phyloP scores from a whole-genome alignment of 495 filamentous ascomycete species.

The Parathielavia hyrcaniae region DNA sequence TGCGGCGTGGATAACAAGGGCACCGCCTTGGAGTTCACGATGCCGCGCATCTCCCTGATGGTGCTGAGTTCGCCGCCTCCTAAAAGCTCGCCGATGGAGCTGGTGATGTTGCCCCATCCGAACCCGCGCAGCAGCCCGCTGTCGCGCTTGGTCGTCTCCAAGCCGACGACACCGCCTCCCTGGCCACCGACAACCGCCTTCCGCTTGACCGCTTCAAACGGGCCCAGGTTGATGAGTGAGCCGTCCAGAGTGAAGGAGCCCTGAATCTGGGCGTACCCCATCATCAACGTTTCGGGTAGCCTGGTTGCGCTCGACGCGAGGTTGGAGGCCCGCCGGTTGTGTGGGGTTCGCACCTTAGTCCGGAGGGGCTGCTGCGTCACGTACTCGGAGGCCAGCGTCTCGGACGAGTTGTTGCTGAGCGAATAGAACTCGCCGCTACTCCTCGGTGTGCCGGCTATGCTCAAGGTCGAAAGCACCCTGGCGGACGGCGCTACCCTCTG shows the following conservation, averaged over 20 bases:
- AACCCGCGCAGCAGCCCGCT: constrained; percentile 77
- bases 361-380: constrained; percentile 54
- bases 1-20: constrained; percentile 93
- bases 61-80: constrained; percentile 82
- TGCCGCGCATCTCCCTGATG: constrained; percentile 87
- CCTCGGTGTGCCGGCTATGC: constrained; percentile 61
- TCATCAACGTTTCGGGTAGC: constrained; percentile 74
- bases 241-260: constrained; percentile 89
- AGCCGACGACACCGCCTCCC: constrained; percentile 72
- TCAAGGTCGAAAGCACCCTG: constrained; percentile 66
- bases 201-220: constrained; percentile 91
- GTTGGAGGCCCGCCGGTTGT: constrained; percentile 58
- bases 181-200: constrained; percentile 87
- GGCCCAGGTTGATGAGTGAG: constrained; percentile 78
- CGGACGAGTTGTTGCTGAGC: constrained; percentile 84
- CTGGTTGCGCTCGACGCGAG: constrained; percentile 45
- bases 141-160: constrained; percentile 68
- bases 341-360: constrained; percentile 44
- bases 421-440: constrained; percentile 95
- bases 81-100: constrained; percentile 78
- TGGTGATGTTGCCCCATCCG: constrained; percentile 83
- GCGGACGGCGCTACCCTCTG: constrained; percentile 55
- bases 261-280: constrained; percentile 95
- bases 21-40: constrained; percentile 69
- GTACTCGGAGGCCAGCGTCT: constrained; percentile 91